Base-by-base conservation (phyloP, 345 rosid genomes). In the Heritiera littoralis region DNA sequence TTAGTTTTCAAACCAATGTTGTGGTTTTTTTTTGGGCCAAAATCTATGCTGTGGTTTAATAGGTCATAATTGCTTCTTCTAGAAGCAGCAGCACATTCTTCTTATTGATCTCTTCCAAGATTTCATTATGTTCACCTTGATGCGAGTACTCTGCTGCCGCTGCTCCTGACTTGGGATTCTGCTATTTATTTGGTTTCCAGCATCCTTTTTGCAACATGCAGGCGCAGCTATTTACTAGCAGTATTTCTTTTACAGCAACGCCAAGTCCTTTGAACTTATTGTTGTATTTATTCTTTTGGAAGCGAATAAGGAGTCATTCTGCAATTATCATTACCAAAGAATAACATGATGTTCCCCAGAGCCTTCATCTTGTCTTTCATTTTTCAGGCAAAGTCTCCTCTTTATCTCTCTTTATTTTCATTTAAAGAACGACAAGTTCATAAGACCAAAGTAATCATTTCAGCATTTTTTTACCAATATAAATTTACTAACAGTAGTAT, bases 241-340 rank as follows among this genome's bases (percentile, higher is more conserved):
- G 45, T 7, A 4, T n/a, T n/a, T 71, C 60, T 71, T 30, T 35
- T 7, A 35, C 28, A 0, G 15, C 63, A 72, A 14, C 8, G 35
- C 28, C 61, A 17, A 43, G 18, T 45, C 40, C 64, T 23, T 72
- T 70, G 3, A 35, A 35, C 3, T 54, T 72, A 52, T 52, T 72
- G 30, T 54, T 72, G 76, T 35, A 71, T 72, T 52, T 51, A 17
- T 52, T 52, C 63, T 52, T 52, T 72, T 72, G 76, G 46, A 51
- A 32, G 61, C 30, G 41, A 52, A 72, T 15, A 15, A 51, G 17
- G 60, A 71, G 56, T 72, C 75, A 52, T 52, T 54, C 76, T 10
- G 10, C 48, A 72, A 5, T 72, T 72, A 72, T 72, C 35, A 23
- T 23, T 3, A 35, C 14, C 76, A 0, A 54, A 7, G 35, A 48